phyloP scores from a whole-genome alignment of 2,329 filamentous ascomycete species.

The Ramularia endophylla region DNA sequence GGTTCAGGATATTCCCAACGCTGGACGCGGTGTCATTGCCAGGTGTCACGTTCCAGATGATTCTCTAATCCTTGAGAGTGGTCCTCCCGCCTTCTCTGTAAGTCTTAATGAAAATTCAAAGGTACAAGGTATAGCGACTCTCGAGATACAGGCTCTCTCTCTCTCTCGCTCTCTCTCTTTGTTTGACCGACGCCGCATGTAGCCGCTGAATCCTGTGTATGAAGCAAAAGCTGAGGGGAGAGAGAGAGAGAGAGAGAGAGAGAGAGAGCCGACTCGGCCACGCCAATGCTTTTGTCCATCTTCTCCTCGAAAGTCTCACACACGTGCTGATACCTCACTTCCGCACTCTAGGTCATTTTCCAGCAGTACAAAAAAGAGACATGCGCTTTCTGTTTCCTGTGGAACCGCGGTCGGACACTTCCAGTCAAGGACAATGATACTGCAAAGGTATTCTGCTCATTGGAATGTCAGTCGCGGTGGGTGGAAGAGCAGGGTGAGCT shows the following conservation, averaged over 20 bases:
- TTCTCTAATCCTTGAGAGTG: slow-evolving; percentile 34
- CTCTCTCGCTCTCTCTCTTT: too few species aligned
- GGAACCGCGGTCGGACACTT: slow-evolving; percentile 40
- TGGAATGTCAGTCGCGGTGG: slow-evolving; percentile 35
- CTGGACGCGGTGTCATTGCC: slow-evolving; percentile 43
- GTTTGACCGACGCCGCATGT: too few species aligned
- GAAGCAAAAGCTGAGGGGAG: too few species aligned
- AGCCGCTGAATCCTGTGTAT: too few species aligned
- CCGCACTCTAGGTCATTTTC: slow-evolving; percentile 37
- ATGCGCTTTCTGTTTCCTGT: slow-evolving; percentile 43
- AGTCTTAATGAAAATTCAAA: too few species aligned
- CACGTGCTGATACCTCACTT: too few species aligned
- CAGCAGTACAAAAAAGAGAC: slow-evolving; percentile 45
- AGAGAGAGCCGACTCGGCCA: too few species aligned
- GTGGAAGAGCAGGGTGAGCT: slow-evolving; percentile 21
- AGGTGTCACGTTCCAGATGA: slow-evolving; percentile 28
- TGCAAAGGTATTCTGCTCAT: slow-evolving; percentile 41
- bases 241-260: too few species aligned
- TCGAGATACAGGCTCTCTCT: too few species aligned
- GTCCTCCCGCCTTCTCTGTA: slow-evolving; percentile 37
- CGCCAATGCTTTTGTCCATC: too few species aligned
- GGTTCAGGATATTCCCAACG: slow-evolving; percentile 36
- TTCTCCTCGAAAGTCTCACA: too few species aligned
- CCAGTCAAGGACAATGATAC: slow-evolving; percentile 32
- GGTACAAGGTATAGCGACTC: too few species aligned